phyloP scores from a whole-genome alignment of 2,329 filamentous ascomycete species.

The Sarocladiaceae sp. region DNA sequence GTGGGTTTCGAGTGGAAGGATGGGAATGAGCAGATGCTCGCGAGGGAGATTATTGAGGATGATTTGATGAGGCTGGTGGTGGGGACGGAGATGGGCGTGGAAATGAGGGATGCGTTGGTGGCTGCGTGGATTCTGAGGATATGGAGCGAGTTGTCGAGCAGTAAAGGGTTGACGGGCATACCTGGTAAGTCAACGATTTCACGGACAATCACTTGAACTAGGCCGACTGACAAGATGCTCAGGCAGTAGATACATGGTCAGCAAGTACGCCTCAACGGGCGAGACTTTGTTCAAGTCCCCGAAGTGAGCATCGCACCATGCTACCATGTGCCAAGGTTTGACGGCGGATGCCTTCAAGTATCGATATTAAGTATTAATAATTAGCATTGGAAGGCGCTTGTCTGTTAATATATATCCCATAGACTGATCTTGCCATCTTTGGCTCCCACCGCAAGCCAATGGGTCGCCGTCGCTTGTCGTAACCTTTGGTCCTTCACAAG shows the following conservation, averaged over 20 bases:
- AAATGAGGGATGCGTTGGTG: slow-evolving; percentile 26
- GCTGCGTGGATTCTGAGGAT: slow-evolving; percentile 28
- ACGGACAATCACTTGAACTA: too few relatives aligned
- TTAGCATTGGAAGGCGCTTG: not conserved
- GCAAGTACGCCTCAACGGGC: not conserved
- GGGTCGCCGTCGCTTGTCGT: slow-evolving; percentile 59
- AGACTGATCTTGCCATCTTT: slow-evolving; percentile 95
- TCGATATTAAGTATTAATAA: not conserved
- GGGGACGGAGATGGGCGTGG: slow-evolving; percentile 21
- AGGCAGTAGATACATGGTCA: slow-evolving; percentile 9
- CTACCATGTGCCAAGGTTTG: too few relatives aligned
- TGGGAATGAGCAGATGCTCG: slow-evolving; percentile 19
- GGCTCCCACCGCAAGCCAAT: slow-evolving; percentile 85
- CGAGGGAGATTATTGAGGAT: slow-evolving; percentile 24
- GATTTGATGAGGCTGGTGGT: slow-evolving; percentile 24
- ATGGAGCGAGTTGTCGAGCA: slow-evolving; percentile 25
- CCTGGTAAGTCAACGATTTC: slow-evolving; percentile 8
- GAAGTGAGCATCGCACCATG: not conserved
- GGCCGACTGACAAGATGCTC: too few relatives aligned
- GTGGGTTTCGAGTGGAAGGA: slow-evolving; percentile 29
- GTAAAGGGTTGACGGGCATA: slow-evolving; percentile 20
- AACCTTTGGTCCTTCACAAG: slow-evolving; percentile 57
- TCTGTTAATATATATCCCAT: slow-evolving; percentile 80
- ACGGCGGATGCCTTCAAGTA: too few relatives aligned
- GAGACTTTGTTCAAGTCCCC: not conserved